phyloP scores from a whole-genome alignment of 164 flowering plant genomes.

The Chimonanthus praecox region DNA sequence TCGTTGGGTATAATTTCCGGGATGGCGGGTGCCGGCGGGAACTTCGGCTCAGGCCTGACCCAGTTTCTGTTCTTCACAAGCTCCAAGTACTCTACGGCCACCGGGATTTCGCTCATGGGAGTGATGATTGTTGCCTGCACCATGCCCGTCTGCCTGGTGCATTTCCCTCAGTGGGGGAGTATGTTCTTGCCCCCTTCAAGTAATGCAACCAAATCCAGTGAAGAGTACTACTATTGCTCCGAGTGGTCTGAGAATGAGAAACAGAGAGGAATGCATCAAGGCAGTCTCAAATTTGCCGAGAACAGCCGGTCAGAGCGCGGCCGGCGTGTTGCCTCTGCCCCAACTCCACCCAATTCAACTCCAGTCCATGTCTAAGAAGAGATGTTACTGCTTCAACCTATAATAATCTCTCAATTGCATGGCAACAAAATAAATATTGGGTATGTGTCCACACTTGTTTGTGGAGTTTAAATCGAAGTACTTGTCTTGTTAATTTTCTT shows the following conservation, averaged over 20 bases:
- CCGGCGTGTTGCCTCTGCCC: constrained; percentile 33
- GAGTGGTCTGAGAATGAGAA: constrained; percentile 72
- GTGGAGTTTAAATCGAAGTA: too few relatives aligned
- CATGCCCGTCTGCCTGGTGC: constrained; percentile 47
- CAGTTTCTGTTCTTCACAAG: constrained; percentile 64
- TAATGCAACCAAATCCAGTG: constrained; percentile 25
- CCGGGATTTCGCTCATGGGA: constrained; percentile 65
- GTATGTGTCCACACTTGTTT: too few relatives aligned
- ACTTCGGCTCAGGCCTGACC: constrained; percentile 67
- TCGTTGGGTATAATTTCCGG: constrained; percentile 78
- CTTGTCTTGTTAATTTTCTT: too few relatives aligned
- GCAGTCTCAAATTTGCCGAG: constrained; percentile 66
- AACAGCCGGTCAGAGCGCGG: constrained; percentile 70
- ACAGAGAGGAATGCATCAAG: constrained; percentile 47
- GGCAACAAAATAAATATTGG: too few relatives aligned
- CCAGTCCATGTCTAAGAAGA: constrained; percentile 28
- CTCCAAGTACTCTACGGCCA: constrained; percentile 38
- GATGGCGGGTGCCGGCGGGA: constrained; percentile 74
- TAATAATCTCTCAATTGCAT: too few relatives aligned
- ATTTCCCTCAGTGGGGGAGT: constrained; percentile 89
- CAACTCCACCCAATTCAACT: constrained; percentile 46
- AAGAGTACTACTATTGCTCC: constrained; percentile 46
- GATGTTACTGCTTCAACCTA: too few relatives aligned
- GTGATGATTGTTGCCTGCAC: constrained; percentile 55
- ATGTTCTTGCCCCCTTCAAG: constrained; percentile 65